A percentile compares a stretch with the other conserved stretches of the same genome.
These are phyloP conservation scores for Exophiala aquamarina DNA, from an alignment of 2,329 filamentous ascomycete species.

Conservation along the genomic window DNA sequence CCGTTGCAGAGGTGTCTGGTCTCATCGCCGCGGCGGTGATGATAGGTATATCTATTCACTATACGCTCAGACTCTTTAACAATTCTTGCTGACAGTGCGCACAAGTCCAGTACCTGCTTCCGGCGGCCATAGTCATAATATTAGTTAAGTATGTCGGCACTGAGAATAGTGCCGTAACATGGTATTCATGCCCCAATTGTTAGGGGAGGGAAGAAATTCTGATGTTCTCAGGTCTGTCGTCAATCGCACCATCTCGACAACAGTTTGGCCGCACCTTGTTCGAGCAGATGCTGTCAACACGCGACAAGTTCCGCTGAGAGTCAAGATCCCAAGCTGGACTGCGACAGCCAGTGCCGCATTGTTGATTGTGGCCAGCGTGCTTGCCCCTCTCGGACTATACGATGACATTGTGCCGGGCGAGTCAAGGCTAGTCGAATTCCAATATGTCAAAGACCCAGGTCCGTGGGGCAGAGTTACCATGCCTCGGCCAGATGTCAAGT, in stretches of 20 bases:
- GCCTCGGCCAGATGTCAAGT: conserved; percentile 8
- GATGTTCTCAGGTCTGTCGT: conserved; percentile 11
- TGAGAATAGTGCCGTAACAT: no score
- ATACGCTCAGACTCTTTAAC: no score
- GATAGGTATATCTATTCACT: no score
- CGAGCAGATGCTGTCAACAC: conserved; percentile 13
- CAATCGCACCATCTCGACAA: conserved; percentile 12
- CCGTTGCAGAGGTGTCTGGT: no score
- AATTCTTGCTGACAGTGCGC: no score
- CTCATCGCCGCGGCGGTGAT: no score
- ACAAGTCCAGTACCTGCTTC: no score
- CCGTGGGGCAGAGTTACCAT: conserved; percentile 11
- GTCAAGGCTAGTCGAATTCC: conserved; percentile 6
- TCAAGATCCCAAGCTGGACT: conserved; percentile 6
- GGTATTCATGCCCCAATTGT: no score
- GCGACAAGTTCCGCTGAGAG: neutral
- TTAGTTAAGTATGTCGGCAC: no score
- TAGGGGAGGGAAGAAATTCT: conserved; percentile 6
- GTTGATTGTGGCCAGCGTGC: conserved; percentile 9
- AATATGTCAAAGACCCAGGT: conserved; percentile 11
- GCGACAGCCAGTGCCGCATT: conserved; percentile 6
- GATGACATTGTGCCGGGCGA: conserved; percentile 8
- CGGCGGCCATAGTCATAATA: no score
- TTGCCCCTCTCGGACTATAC: conserved; percentile 11
- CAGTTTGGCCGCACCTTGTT: conserved; percentile 12